Evolutionary conservation across 129 eudicot genomes (phyloP), one percentile per base, ranked within the genome.

Genomic region (Pseudognaphalium luteoalbum): DNA sequence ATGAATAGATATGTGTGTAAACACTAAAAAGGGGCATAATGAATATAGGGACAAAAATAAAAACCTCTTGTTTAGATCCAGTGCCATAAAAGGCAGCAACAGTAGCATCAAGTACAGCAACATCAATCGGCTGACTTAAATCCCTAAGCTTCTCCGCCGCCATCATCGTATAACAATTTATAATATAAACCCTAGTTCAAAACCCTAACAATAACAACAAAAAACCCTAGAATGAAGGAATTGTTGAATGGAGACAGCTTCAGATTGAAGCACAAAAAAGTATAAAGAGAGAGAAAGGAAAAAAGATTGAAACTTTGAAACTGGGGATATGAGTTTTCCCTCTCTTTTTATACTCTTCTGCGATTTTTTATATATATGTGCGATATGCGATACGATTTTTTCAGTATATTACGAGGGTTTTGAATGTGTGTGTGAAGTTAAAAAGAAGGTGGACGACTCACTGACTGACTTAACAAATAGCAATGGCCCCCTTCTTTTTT

Each of bases 141-240:
- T 94, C 98, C 60, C 96, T 83, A 20, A 91, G 86, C 90, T 91
- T 91, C 84, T 94, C 97, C 69, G 98, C 97, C 78, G 98, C 98
- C 97, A 94, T 94, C 71, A 35, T 35, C 32, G 32, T 64, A 56
- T 67, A 76, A 74, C 64, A 71, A 35, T 20, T 34, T 17, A 33
- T 12, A 7, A 80, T 15, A 78, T 52, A 70, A 63, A 73, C 68
- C 44, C 62, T 51, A 12, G 10, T 20, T 3, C 60, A 73, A 88
- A 88, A 86, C 85, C 94, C 94, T 87, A 87, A 9, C 34, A 66
- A 56, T 58, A 25, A 35, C n/a, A n/a, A n/a, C n/a, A 42, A 29
- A 72, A 79, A 87, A 76, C 88, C 86, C 83, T 82, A 79, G 58
- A 20, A 17, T 5, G 70, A 30, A 59, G n/a, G 66, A 81, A 72